These are phyloP conservation scores for Microcyclosporella mali DNA, from an alignment of 2,329 filamentous ascomycete genomes.

Conservation along the genomic window DNA sequence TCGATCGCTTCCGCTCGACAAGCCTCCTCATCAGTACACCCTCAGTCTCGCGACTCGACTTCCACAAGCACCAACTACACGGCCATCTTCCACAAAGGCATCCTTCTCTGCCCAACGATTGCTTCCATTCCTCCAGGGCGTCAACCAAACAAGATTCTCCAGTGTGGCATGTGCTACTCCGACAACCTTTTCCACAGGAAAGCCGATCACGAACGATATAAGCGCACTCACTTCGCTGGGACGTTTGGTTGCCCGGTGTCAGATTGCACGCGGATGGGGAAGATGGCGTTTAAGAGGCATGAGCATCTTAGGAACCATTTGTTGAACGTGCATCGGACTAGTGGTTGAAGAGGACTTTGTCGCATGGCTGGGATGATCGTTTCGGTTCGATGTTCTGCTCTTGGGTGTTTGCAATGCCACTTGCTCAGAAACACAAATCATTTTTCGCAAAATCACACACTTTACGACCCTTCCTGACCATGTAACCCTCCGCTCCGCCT, in stretches of 20 bases:
- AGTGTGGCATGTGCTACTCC: slow-evolving; percentile 17
- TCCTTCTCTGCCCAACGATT: slow-evolving; percentile 4
- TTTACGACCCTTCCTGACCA: too few species aligned
- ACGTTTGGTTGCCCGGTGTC: slow-evolving; percentile 8
- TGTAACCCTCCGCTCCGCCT: too few species aligned
- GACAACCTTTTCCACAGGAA: slow-evolving; percentile 18
- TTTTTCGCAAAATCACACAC: too few species aligned
- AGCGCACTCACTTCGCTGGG: slow-evolving; percentile 9
- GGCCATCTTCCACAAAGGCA: not conserved
- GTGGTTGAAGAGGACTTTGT: too few species aligned
- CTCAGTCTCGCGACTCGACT: too few species aligned
- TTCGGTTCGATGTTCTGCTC: too few species aligned
- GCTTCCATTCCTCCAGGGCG: slow-evolving; percentile 4
- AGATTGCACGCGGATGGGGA: slow-evolving; percentile 5
- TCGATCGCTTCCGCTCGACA: too few species aligned
- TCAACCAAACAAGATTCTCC: slow-evolving; percentile 7
- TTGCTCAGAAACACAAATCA: too few species aligned
- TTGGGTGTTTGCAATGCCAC: too few species aligned
- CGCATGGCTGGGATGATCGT: too few species aligned
- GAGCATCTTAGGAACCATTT: slow-evolving; percentile 11
- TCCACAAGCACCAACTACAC: too few species aligned
- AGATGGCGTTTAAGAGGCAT: slow-evolving; percentile 6
- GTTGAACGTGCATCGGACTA: slow-evolving; percentile 10
- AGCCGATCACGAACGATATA: slow-evolving; percentile 22
- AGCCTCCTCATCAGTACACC: too few species aligned